These are phyloP conservation scores for Antitrichia curtipendula DNA, from an alignment of 225 moss, liverwort and hornwort genomes.

Conservation along the genomic window DNA sequence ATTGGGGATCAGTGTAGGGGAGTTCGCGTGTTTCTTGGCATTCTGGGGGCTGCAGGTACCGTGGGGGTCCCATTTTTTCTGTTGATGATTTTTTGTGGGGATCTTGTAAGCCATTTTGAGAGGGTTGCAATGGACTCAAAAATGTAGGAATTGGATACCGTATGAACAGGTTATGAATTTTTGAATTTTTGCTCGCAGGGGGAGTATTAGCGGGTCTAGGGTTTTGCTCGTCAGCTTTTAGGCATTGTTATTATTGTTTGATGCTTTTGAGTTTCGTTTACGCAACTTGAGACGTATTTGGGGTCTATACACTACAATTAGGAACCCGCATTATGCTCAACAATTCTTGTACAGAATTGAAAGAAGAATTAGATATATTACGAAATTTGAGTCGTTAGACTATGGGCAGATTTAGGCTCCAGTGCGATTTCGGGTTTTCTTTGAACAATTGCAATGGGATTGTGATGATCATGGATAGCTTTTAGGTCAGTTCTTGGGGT, in stretches of 20 bases:
- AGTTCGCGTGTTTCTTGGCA: slow-evolving; percentile 54
- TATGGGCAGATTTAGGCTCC: not conserved
- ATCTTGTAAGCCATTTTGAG: not conserved
- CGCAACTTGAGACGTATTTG: not conserved
- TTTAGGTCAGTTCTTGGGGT: not conserved
- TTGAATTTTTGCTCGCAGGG: not conserved
- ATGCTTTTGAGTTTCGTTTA: not conserved
- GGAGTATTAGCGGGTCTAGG: not conserved
- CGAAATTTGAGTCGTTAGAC: not conserved
- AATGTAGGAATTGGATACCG: not conserved
- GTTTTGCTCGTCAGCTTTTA: not conserved
- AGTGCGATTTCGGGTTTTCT: not conserved
- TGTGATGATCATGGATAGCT: not conserved
- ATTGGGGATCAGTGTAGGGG: slow-evolving; percentile 49
- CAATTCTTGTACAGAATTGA: not conserved
- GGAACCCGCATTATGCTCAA: too few species aligned
- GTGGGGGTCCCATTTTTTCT: not conserved
- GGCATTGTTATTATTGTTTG: not conserved
- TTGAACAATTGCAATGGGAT: not conserved
- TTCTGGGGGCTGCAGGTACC: slow-evolving; percentile 80
- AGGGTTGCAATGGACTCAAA: not conserved
- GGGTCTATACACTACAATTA: too few species aligned
- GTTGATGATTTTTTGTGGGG: not conserved
- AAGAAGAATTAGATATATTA: too few species aligned
- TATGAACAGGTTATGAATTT: not conserved